Percentiles rank a stretch among this genome's conserved stretches.
Conservation (phyloP, 2,329 filamentous ascomycete species). For the Grosmannia clavigera region DNA sequence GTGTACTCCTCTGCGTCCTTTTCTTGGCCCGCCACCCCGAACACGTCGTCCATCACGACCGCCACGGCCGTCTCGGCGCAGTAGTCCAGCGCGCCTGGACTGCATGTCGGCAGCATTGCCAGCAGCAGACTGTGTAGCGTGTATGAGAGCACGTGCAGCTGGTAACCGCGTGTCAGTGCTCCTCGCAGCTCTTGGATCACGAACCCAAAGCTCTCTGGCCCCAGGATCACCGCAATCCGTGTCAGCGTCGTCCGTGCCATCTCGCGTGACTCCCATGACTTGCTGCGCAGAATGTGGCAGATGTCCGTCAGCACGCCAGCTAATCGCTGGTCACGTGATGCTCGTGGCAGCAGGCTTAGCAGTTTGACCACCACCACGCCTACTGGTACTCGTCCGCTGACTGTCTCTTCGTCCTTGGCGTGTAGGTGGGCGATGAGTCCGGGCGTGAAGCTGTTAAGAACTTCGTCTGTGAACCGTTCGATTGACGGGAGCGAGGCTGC, state of each 20-base stretch:
- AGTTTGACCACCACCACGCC: slow-evolving; percentile 83
- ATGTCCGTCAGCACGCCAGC: slow-evolving; percentile 83
- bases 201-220: slow-evolving; percentile 75
- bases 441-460: slow-evolving; percentile 63
- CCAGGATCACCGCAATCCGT: slow-evolving; percentile 70
- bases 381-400: slow-evolving; percentile 83
- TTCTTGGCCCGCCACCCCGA: slow-evolving; percentile 82
- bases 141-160: slow-evolving; percentile 88
- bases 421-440: slow-evolving; percentile 75
- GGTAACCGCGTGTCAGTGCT: slow-evolving; percentile 74
- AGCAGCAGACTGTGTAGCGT: slow-evolving; percentile 88
- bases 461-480: slow-evolving; percentile 57
- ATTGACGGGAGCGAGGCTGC: slow-evolving; percentile 52
- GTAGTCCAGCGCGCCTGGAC: slow-evolving; percentile 79
- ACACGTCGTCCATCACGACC: slow-evolving; percentile 95
- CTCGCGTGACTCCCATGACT: slow-evolving; percentile 77
- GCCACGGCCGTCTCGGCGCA: slow-evolving; percentile 66
- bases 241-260: slow-evolving; percentile 80
- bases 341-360: slow-evolving; percentile 62
- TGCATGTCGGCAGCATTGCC: slow-evolving; percentile 53
- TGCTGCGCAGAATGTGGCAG: slow-evolving; percentile 82
- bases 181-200: slow-evolving; percentile 83
- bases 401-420: slow-evolving; percentile 86
- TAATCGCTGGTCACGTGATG: slow-evolving; percentile 61
- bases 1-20: slow-evolving; percentile 95